Percentiles rank a stretch among this genome's conserved stretches.
phyloP scores from a whole-genome alignment of 306 rosid genomes.

The Ceratonia siliqua region DNA sequence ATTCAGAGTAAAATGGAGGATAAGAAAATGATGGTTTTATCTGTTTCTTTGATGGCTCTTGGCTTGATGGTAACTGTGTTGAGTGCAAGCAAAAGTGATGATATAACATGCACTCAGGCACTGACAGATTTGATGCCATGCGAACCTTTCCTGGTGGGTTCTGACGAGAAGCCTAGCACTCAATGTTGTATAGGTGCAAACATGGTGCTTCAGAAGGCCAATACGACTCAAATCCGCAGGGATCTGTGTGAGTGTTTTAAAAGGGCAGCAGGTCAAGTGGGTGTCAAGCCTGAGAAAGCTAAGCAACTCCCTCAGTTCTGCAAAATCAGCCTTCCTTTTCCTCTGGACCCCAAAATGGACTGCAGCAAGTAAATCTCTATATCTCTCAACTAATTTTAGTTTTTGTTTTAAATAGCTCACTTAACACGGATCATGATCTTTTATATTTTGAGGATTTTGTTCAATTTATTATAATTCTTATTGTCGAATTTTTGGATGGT shows the following conservation, averaged over 20 bases:
- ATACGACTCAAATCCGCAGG: background rate
- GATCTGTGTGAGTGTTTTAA: conserved; percentile 27
- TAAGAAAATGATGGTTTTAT: conserved; percentile 21
- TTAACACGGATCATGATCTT: no score
- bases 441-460: no score
- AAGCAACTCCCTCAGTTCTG: conserved; percentile 6
- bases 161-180: background rate
- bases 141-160: background rate
- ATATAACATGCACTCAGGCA: conserved; percentile 32
- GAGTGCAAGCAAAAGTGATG: background rate
- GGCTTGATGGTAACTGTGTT: background rate
- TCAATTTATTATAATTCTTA: no score
- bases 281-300: background rate
- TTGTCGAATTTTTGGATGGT: no score
- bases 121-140: background rate
- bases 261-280: background rate
- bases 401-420: no score
- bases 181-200: conserved; percentile 10
- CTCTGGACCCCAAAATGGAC: conserved; percentile 34
- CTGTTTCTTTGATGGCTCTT: background rate
- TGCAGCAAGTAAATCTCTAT: conserved; percentile 28
- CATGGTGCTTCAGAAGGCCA: background rate
- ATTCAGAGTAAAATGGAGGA: background rate
- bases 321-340: conserved; percentile 16
- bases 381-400: no score